These are phyloP conservation scores for Pyrrhoderma noxium DNA, from an alignment of 1,284 basidiomycete genomes.

Conservation along the genomic window DNA sequence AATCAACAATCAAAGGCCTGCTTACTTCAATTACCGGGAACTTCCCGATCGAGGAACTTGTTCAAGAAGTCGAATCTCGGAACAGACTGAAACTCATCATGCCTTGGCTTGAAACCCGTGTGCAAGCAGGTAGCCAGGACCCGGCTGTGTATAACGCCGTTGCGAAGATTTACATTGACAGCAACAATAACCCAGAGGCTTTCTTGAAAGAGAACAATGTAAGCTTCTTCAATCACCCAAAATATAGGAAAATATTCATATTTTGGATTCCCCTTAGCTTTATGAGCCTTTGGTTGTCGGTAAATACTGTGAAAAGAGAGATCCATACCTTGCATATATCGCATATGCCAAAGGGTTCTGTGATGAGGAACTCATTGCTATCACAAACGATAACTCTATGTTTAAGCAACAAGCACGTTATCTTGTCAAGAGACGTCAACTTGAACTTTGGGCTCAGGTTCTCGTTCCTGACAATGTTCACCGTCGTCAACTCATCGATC, in stretches of 20 bases:
- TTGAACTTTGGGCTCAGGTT: constrained; percentile 96
- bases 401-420: constrained; percentile 99
- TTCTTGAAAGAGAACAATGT: constrained; percentile 99
- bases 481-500: constrained; percentile 92
- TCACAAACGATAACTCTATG: constrained; percentile 99
- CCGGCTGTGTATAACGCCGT: constrained; percentile 93
- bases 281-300: constrained; percentile 97
- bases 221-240: constrained; percentile 26
- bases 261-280: constrained; percentile 39
- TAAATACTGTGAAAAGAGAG: constrained; percentile 98
- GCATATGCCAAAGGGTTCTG: constrained; percentile 99
- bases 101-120: constrained; percentile 93
- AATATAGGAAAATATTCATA: not conserved
- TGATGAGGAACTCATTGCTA: constrained; percentile 94
- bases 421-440: constrained; percentile 92
- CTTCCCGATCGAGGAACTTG: constrained; percentile 97
- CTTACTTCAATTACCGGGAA: constrained; percentile 93
- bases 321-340: constrained; percentile 98
- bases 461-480: constrained; percentile 87
- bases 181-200: constrained; percentile 95
- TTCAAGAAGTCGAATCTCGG: constrained; percentile 93
- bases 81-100: constrained; percentile 96
- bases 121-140: constrained; percentile 90
- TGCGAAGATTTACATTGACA: constrained; percentile 98
- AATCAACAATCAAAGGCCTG: constrained; percentile 91